These are phyloP conservation scores for Raddia guianensis DNA, from an alignment of 176 grass and related monocot species.

Conservation along the genomic window DNA sequence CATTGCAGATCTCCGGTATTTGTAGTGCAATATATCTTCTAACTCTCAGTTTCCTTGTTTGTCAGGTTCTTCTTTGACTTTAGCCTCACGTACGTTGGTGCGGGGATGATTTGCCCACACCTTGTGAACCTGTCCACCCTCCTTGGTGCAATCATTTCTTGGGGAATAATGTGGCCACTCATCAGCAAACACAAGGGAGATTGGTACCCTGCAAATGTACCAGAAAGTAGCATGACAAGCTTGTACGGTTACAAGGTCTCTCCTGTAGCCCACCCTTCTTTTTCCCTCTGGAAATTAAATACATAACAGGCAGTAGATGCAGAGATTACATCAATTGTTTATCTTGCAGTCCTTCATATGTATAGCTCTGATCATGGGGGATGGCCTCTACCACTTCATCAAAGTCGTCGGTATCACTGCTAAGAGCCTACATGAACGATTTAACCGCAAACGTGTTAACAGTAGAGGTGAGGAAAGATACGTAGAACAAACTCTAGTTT, in stretches of 20 bases:
- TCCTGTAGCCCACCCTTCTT: background rate
- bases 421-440: constrained; percentile 46
- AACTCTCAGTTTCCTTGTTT: constrained; percentile 15
- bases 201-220: constrained; percentile 73
- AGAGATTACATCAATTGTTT: background rate
- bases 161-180: constrained; percentile 92
- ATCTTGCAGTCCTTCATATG: constrained; percentile 67
- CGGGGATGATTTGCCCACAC: constrained; percentile 95
- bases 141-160: constrained; percentile 76
- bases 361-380: constrained; percentile 84
- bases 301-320: background rate
- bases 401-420: constrained; percentile 61
- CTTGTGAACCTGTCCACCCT: constrained; percentile 87
- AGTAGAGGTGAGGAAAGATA: constrained; percentile 53
- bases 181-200: constrained; percentile 67
- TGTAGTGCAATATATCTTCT: background rate
- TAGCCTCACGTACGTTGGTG: constrained; percentile 83
- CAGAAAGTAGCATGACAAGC: constrained; percentile 81
- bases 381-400: constrained; percentile 75
- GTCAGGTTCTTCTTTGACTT: constrained; percentile 92
- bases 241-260: constrained; percentile 90
- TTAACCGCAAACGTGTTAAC: constrained; percentile 44
- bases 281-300: background rate
- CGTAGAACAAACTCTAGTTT: background rate
- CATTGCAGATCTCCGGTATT: background rate